Evolutionary conservation across 805 yeast species (phyloP).

Genomic region (Zygosaccharomyces bisporus): DNA sequence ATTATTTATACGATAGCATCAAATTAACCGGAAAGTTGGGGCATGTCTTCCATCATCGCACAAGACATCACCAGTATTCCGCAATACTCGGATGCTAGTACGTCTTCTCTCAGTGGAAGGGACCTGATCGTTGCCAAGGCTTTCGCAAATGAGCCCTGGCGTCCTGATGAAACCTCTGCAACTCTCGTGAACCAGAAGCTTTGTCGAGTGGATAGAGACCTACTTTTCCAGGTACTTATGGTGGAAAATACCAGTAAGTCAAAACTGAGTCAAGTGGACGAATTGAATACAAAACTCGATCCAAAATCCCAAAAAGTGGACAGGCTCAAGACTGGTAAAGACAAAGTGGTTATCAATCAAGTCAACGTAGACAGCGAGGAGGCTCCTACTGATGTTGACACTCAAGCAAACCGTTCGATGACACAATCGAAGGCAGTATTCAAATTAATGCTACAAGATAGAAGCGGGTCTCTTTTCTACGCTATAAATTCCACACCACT

Average conservation of each 20-base stretch:
- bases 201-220: slow-evolving; percentile 23
- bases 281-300: slow-evolving; percentile 48
- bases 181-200: slow-evolving; percentile 20
- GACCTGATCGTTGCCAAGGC: slow-evolving; percentile 19
- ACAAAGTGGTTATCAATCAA: slow-evolving; percentile 41
- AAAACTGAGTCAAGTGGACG: slow-evolving; percentile 50
- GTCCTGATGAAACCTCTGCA: slow-evolving; percentile 4
- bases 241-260: slow-evolving; percentile 53
- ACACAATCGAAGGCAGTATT: slow-evolving; percentile 33
- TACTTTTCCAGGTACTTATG: slow-evolving; percentile 53
- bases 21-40: neutral
- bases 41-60: slow-evolving; percentile 20
- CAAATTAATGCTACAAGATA: slow-evolving; percentile 58
- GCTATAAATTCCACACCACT: slow-evolving; percentile 57
- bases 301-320: slow-evolving; percentile 60
- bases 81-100: slow-evolving; percentile 5
- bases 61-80: slow-evolving; percentile 26
- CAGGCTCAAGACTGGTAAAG: slow-evolving; percentile 38
- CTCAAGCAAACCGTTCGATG: slow-evolving; percentile 4
- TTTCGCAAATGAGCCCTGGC: slow-evolving; percentile 24
- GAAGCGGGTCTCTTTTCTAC: slow-evolving; percentile 46
- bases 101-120: slow-evolving; percentile 11
- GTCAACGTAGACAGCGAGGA: slow-evolving; percentile 46
- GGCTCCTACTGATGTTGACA: slow-evolving; percentile 10
- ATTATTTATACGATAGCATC: neutral